These are phyloP conservation scores for Podaxis sp. DNA, from an alignment of 768 basidiomycete species.

Conservation along the genomic window DNA sequence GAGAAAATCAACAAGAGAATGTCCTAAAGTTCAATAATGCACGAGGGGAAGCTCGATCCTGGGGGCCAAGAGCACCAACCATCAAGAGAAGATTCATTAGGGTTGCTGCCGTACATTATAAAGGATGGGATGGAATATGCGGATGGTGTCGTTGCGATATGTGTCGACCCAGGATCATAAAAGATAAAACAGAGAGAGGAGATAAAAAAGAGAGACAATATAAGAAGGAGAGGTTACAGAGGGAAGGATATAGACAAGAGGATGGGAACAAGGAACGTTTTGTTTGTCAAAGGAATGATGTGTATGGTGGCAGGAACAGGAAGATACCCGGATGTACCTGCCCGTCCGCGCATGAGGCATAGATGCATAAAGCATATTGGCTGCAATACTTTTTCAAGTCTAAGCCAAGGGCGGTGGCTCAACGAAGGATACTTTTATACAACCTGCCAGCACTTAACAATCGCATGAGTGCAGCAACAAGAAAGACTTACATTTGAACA, in stretches of 20 bases:
- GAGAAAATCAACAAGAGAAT: conserved; percentile 1
- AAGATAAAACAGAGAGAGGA: conserved; percentile 14
- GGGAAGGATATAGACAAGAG: not conserved
- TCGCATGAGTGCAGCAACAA: not conserved
- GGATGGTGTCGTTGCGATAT: not conserved
- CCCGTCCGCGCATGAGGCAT: not conserved
- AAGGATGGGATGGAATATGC: not conserved
- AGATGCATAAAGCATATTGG: conserved; percentile 1
- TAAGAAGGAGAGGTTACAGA: conserved; percentile 6
- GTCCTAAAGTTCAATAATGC: not conserved
- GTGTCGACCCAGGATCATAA: not conserved
- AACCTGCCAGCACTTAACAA: not conserved
- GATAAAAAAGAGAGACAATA: conserved; percentile 12
- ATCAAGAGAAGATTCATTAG: not conserved
- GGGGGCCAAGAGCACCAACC: not conserved
- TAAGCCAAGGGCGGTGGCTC: not conserved
- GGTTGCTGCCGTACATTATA: not conserved
- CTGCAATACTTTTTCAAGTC: not conserved
- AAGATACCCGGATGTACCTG: not conserved
- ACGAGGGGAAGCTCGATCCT: not conserved
- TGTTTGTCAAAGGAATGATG: not conserved
- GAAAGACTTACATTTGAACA: conserved; percentile 6
- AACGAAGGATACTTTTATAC: not conserved
- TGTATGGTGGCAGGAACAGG: not conserved
- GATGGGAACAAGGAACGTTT: conserved; percentile 7